Evolutionary conservation across 73 alveolate species (phyloP).

Genomic region (Stentor roeselii): DNA sequence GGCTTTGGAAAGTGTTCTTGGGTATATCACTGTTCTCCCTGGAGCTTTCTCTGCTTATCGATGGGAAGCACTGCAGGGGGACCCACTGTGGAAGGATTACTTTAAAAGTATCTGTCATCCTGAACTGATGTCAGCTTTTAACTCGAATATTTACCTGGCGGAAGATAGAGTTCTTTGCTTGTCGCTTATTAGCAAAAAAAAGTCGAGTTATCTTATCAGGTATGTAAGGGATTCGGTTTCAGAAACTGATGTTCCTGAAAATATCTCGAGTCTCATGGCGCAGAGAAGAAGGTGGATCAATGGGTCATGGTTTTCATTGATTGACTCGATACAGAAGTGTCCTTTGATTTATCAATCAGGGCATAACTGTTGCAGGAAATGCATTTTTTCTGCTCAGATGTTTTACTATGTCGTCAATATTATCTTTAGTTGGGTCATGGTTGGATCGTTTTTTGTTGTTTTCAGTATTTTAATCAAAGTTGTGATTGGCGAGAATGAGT

Average conservation of each 20-base stretch:
- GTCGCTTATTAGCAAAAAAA: neutral
- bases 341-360: neutral
- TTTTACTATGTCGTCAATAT: conserved; percentile 20
- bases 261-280: neutral
- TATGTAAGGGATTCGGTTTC: neutral
- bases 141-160: conserved; percentile 29
- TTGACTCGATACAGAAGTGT: conserved; percentile 2
- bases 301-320: conserved; percentile 33
- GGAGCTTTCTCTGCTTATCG: conserved; percentile 43
- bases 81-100: conserved; percentile 33
- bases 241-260: conserved; percentile 31
- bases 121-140: neutral
- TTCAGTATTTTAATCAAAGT: neutral
- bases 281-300: conserved; percentile 28
- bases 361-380: conserved; percentile 19
- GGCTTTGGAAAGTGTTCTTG: conserved; percentile 17
- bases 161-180: conserved; percentile 29
- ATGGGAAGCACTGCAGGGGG: conserved; percentile 39
- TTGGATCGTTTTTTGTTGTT: conserved; percentile 16
- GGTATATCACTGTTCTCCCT: conserved; percentile 42
- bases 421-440: conserved; percentile 30
- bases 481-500: neutral
- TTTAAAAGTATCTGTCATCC: conserved; percentile 25
- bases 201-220: neutral
- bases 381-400: neutral